phyloP scores from a whole-genome alignment of 2,329 filamentous ascomycete species.

The Zalaria obscura region DNA sequence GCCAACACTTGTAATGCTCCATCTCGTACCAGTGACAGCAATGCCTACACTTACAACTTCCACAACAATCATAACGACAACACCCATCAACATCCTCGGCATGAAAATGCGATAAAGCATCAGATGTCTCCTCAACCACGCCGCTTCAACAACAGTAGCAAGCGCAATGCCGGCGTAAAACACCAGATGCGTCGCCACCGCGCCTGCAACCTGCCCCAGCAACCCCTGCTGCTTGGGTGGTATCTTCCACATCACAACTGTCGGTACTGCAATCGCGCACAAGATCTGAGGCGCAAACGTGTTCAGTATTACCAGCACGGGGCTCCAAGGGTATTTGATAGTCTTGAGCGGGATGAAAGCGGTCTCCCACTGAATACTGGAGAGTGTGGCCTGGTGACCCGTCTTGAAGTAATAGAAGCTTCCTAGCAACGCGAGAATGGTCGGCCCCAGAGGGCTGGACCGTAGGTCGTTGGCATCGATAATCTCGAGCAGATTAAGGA shows the following conservation, averaged over 20 bases:
- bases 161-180: slow-evolving; percentile 75
- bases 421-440: slow-evolving; percentile 75
- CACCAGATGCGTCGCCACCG: slow-evolving; percentile 58
- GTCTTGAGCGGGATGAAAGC: slow-evolving; percentile 79
- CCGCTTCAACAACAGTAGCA: slow-evolving; percentile 82
- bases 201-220: slow-evolving; percentile 55
- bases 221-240: slow-evolving; percentile 51
- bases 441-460: slow-evolving; percentile 62
- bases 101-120: slow-evolving; percentile 95
- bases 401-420: slow-evolving; percentile 97
- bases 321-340: slow-evolving; percentile 80
- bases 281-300: slow-evolving; percentile 82
- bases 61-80: slow-evolving; percentile 55
- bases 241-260: slow-evolving; percentile 80
- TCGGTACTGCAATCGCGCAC: slow-evolving; percentile 63
- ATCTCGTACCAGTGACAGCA: slow-evolving; percentile 58
- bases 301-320: slow-evolving; percentile 68
- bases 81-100: slow-evolving; percentile 79
- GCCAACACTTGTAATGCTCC: slow-evolving; percentile 62
- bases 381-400: slow-evolving; percentile 78
- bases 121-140: slow-evolving; percentile 73
- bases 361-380: slow-evolving; percentile 88
- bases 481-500: slow-evolving; percentile 60
- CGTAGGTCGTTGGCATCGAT: slow-evolving; percentile 48
- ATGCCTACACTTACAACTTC: slow-evolving; percentile 62